phyloP scores from a whole-genome alignment of 2,329 filamentous ascomycete species.

The Fusarium oxysporum region DNA sequence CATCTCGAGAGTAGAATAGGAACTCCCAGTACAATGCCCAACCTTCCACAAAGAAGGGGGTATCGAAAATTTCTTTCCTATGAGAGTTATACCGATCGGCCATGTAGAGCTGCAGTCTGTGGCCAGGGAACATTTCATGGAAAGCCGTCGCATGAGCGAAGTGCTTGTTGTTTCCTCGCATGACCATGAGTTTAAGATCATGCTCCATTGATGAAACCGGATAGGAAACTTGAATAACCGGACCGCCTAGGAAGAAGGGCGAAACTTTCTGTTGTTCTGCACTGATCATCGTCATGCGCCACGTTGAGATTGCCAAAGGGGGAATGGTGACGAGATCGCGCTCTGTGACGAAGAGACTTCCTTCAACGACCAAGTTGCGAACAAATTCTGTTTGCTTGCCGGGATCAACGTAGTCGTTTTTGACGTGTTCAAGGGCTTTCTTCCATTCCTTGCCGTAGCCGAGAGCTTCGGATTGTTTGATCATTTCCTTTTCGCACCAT shows the following conservation, averaged over 20 bases:
- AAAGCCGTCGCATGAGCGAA: slow-evolving; percentile 27
- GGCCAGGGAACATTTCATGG: slow-evolving; percentile 33
- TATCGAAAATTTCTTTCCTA: slow-evolving; percentile 28
- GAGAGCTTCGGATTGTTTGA: slow-evolving; percentile 24
- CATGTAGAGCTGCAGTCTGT: slow-evolving; percentile 32
- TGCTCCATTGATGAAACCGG: slow-evolving; percentile 29
- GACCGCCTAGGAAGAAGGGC: slow-evolving; percentile 25
- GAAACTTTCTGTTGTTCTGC: slow-evolving; percentile 30
- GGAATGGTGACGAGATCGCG: slow-evolving; percentile 29
- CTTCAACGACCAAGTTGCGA: slow-evolving; percentile 26
- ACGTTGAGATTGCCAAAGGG: slow-evolving; percentile 25
- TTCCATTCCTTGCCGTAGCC: slow-evolving; percentile 33
- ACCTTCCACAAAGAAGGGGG: slow-evolving; percentile 29
- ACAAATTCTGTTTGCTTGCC: slow-evolving; percentile 28
- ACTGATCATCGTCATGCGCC: slow-evolving; percentile 34
- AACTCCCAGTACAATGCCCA: slow-evolving; percentile 39
- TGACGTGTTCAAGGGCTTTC: slow-evolving; percentile 26
- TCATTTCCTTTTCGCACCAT: slow-evolving; percentile 36
- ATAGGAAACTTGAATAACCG: slow-evolving; percentile 25
- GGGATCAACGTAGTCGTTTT: slow-evolving; percentile 33
- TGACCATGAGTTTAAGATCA: slow-evolving; percentile 32
- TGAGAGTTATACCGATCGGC: slow-evolving; percentile 29
- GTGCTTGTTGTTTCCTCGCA: slow-evolving; percentile 31
- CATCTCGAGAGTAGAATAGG: slow-evolving; percentile 24
- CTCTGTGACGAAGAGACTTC: slow-evolving; percentile 29